Conservation (phyloP, 2,329 filamentous ascomycete genomes). For the Neonectria ditissima region DNA sequence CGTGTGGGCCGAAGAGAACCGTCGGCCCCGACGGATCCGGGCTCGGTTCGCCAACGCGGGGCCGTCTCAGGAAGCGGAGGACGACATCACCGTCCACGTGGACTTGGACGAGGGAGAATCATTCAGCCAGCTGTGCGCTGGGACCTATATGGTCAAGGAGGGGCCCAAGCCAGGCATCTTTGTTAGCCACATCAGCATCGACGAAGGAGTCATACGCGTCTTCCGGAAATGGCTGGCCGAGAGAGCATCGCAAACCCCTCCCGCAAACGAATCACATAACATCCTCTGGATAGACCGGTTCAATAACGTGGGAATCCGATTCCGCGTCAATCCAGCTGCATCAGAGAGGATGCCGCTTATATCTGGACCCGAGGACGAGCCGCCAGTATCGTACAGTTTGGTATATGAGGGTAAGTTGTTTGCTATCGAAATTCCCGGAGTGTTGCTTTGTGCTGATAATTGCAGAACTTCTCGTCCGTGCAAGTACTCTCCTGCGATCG, state of each 20-base stretch:
- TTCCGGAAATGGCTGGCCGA: background rate
- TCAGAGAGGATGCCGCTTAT: background rate
- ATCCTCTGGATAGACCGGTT: background rate
- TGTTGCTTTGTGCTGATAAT: background rate
- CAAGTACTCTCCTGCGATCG: background rate
- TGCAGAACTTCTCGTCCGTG: constrained; percentile 19
- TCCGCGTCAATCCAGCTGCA: background rate
- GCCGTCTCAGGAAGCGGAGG: background rate
- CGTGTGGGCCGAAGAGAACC: constrained; percentile 65
- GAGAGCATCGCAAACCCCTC: background rate
- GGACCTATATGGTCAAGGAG: background rate
- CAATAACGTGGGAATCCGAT: background rate
- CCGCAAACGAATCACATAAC: background rate
- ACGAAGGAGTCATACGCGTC: background rate
- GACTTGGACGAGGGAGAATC: background rate
- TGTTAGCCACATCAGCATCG: background rate
- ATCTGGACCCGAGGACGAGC: background rate
- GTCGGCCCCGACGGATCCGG: constrained; percentile 48
- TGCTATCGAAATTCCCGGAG: background rate
- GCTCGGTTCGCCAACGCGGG: constrained; percentile 1
- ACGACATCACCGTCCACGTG: background rate
- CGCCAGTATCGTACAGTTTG: background rate
- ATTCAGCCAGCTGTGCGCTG: background rate
- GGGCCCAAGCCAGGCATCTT: background rate
- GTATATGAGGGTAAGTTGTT: background rate